phyloP scores from a whole-genome alignment of 306 rosid species.

The Acacia crassicarpa region DNA sequence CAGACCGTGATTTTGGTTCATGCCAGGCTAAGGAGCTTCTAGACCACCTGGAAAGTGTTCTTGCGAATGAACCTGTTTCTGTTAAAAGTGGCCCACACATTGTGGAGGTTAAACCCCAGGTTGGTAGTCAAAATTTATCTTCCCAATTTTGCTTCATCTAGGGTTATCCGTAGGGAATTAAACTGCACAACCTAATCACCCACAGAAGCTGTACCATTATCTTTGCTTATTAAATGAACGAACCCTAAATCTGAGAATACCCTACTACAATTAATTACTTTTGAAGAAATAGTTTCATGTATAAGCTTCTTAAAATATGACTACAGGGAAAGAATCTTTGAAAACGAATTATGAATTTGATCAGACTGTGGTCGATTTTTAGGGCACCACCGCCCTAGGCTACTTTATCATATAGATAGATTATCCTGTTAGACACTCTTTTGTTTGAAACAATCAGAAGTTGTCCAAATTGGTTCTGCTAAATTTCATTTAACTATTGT shows the following conservation, averaged over 20 bases:
- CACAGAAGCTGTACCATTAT: background rate
- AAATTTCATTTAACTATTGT: background rate
- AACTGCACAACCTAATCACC: background rate
- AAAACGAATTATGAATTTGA: background rate
- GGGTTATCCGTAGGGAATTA: background rate
- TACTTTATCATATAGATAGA: background rate
- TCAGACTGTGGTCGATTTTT: background rate
- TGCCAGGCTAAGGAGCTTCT: constrained; percentile 95
- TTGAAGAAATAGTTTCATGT: background rate
- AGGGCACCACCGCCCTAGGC: background rate
- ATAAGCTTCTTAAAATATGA: background rate
- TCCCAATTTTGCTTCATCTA: background rate
- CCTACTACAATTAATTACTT: background rate
- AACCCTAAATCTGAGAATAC: background rate
- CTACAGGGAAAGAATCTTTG: background rate
- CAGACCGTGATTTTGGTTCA: constrained; percentile 87
- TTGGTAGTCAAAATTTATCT: constrained; percentile 24
- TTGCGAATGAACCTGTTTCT: constrained; percentile 84
- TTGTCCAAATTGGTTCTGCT: background rate
- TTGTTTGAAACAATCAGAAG: background rate
- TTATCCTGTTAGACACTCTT: background rate
- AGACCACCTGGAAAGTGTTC: constrained; percentile 92
- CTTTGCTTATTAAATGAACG: background rate
- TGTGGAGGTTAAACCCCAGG: constrained; percentile 99
- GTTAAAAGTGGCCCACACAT: constrained; percentile 80